phyloP scores from a whole-genome alignment of 169 alveolate genomes.

The Plasmodium relictum region DNA sequence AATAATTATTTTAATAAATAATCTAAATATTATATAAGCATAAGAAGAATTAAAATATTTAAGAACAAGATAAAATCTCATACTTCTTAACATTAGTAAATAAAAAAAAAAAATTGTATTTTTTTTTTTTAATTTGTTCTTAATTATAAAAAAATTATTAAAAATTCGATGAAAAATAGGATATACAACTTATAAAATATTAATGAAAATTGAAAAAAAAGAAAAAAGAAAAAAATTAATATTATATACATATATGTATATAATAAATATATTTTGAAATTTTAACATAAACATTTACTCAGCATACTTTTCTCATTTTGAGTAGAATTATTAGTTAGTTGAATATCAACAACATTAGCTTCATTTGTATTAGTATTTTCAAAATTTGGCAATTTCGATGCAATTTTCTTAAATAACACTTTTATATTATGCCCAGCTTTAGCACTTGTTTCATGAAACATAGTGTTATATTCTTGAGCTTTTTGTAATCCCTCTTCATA shows the following conservation, averaged over 20 bases:
- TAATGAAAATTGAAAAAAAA: background rate
- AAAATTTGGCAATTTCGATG: conserved; percentile 82
- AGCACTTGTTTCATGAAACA: conserved; percentile 97
- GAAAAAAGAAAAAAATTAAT: conserved; percentile 9
- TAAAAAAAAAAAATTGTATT: background rate
- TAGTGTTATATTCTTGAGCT: conserved; percentile 93
- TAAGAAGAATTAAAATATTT: too few species aligned
- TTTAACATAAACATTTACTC: conserved; percentile 60
- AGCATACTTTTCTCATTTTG: conserved; percentile 72
- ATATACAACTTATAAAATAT: conserved; percentile 19
- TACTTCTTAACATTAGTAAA: too few species aligned
- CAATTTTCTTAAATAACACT: conserved; percentile 91
- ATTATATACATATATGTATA: background rate
- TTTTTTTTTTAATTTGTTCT: conserved; percentile 25
- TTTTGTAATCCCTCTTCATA: conserved; percentile 95
- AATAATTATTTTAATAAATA: too few species aligned
- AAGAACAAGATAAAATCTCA: too few species aligned
- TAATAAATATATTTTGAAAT: conserved; percentile 9
- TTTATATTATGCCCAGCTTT: conserved; percentile 96
- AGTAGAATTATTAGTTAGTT: conserved; percentile 40
- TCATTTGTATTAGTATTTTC: conserved; percentile 63
- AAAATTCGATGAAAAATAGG: conserved; percentile 41
- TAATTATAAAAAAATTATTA: conserved; percentile 51
- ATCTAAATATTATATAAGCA: too few species aligned
- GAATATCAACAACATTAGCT: conserved; percentile 73